Evolutionary conservation across 805 yeast genomes (phyloP).

Genomic region (Gaillardinia entomophila): DNA sequence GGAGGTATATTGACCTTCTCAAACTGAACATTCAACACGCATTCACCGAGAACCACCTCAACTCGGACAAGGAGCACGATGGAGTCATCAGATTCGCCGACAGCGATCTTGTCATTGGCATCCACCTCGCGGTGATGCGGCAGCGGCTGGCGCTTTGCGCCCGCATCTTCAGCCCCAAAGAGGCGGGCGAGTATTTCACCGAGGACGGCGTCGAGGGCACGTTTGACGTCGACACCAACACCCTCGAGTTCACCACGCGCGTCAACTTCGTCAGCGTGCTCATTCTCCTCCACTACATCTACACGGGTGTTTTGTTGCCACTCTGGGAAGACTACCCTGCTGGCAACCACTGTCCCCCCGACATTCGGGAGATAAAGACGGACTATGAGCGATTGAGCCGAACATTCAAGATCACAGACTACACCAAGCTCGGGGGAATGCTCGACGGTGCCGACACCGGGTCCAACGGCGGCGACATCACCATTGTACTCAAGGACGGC

Average conservation of each 20-base stretch:
- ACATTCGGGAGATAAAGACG: constrained; percentile 19
- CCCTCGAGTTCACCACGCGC: constrained; percentile 14
- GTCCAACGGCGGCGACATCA: constrained; percentile 31
- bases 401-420: constrained; percentile 15
- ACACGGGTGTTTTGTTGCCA: constrained; percentile 40
- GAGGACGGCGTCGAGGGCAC: constrained; percentile 19
- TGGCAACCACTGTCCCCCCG: constrained; percentile 20
- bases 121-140: constrained; percentile 27
- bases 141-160: constrained; percentile 24
- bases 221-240: constrained; percentile 8
- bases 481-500: constrained; percentile 43
- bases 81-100: constrained; percentile 20
- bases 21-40: neutral
- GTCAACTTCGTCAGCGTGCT: constrained; percentile 34
- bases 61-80: constrained; percentile 29
- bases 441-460: constrained; percentile 9
- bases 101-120: constrained; percentile 21
- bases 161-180: constrained; percentile 14
- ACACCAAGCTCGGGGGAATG: constrained; percentile 10
- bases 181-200: constrained; percentile 15
- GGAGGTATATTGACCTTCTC: neutral
- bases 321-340: constrained; percentile 40
- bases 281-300: constrained; percentile 38
- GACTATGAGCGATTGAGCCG: constrained; percentile 21
- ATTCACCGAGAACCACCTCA: neutral